Evolutionary conservation across 768 basidiomycete genomes (phyloP).

Genomic region (Harrya chromipes): DNA sequence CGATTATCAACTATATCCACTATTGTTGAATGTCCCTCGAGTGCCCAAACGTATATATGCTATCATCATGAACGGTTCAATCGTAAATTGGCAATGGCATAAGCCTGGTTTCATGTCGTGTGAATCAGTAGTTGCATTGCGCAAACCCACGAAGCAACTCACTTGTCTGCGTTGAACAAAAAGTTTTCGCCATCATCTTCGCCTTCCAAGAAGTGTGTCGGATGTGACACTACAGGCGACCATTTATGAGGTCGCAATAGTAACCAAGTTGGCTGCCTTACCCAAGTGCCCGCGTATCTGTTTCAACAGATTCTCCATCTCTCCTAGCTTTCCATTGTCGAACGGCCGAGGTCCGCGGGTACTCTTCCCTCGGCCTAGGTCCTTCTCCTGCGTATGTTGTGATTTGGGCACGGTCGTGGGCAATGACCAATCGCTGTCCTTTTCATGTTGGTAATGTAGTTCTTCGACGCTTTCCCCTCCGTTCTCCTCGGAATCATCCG

Average conservation of each 20-base stretch:
- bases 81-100: conserved; percentile 75
- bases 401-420: conserved; percentile 13
- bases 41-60: neutral
- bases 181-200: conserved; percentile 93
- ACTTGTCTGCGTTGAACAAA: conserved; percentile 87
- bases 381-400: conserved; percentile 37
- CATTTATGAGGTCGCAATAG: neutral
- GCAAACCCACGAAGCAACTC: conserved; percentile 15
- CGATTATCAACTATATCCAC: neutral
- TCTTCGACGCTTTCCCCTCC: conserved; percentile 20
- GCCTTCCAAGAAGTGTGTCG: conserved; percentile 86
- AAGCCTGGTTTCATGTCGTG: conserved; percentile 35
- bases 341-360: conserved; percentile 64
- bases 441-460: conserved; percentile 14
- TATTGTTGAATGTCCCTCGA: conserved; percentile 1
- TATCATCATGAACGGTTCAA: conserved; percentile 29
- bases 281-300: conserved; percentile 86
- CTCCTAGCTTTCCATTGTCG: conserved; percentile 77
- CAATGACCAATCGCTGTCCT: conserved; percentile 18
- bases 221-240: conserved; percentile 64
- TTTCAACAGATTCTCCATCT: conserved; percentile 81
- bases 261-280: conserved; percentile 33
- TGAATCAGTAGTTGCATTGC: conserved; percentile 5
- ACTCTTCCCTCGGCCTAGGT: conserved; percentile 35
- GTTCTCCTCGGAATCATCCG: conserved; percentile 50